Percentiles rank a stretch among this genome's conserved stretches.
Evolutionary conservation across 140 eudicot species (phyloP).

Genomic region (Ambrosia hybrid): DNA sequence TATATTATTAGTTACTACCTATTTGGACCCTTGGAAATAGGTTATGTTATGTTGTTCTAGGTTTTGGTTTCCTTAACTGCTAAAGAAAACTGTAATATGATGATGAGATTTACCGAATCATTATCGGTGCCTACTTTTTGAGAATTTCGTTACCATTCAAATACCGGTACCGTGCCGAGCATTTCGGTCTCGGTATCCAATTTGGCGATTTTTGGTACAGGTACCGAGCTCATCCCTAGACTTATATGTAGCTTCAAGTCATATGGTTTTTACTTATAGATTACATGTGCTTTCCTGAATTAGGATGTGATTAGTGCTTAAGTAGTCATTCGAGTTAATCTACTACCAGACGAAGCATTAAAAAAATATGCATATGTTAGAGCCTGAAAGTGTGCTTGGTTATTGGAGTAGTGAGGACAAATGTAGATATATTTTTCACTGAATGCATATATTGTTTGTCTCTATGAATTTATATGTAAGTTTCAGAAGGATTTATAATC

Average conservation of each 20-base stretch:
- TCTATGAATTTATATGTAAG: no score
- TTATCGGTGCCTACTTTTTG: no score
- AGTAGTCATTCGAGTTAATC: neutral
- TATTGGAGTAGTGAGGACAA: neutral
- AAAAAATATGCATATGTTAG: neutral
- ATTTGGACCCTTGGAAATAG: no score
- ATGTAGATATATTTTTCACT: neutral
- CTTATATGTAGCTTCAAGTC: neutral
- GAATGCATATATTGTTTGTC: neutral
- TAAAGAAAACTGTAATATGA: neutral
- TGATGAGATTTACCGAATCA: neutral
- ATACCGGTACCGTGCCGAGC: no score
- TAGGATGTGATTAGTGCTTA: slow-evolving; percentile 1
- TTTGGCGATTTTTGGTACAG: no score
- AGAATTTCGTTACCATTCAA: no score
- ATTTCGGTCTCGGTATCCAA: no score
- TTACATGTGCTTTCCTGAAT: neutral
- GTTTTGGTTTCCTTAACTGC: slow-evolving; percentile 5
- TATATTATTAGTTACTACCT: no score
- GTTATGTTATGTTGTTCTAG: neutral
- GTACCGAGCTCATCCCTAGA: neutral
- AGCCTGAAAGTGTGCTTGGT: neutral
- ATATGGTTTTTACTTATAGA: neutral
- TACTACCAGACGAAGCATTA: neutral
- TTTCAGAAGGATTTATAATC: no score